A percentile compares a stretch with the other conserved stretches of the same genome.
phyloP scores from a whole-genome alignment of 2,329 filamentous ascomycete genomes.

The Penicillium psychrosexuale region DNA sequence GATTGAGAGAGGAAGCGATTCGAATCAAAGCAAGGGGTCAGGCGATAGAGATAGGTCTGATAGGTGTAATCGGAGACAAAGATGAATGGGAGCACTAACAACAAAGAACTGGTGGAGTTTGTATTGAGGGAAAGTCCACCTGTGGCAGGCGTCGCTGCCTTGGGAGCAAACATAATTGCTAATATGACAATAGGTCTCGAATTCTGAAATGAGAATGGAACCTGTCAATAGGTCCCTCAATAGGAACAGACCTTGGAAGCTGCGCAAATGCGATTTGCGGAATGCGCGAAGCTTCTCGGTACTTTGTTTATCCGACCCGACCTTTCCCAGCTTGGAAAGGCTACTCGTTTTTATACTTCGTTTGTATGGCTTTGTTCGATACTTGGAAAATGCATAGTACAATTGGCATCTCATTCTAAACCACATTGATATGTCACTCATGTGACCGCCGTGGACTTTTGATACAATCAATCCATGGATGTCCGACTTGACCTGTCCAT shows the following conservation, averaged over 20 bases:
- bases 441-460: neutral
- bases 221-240: slow-evolving; percentile 2
- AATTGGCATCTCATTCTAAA: neutral
- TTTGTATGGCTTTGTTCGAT: neutral
- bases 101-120: slow-evolving; percentile 46
- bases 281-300: slow-evolving; percentile 13
- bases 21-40: slow-evolving; percentile 6
- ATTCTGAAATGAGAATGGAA: slow-evolving; percentile 8
- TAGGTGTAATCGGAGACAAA: slow-evolving; percentile 2
- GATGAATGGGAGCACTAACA: slow-evolving; percentile 38
- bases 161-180: slow-evolving; percentile 36
- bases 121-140: slow-evolving; percentile 54
- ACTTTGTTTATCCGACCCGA: slow-evolving; percentile 15
- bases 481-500: neutral
- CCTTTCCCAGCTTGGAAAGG: neutral
- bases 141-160: slow-evolving; percentile 32
- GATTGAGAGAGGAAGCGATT: neutral
- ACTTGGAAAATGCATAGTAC: slow-evolving; percentile 3
- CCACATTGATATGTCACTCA: neutral
- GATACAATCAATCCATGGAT: too few relatives aligned
- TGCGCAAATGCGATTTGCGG: slow-evolving; percentile 18
- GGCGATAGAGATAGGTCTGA: neutral
- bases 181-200: slow-evolving; percentile 10
- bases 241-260: neutral
- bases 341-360: neutral